Evolutionary conservation across 2,329 filamentous ascomycete genomes (phyloP).

Genomic region (Sphaerulina vaccinii): DNA sequence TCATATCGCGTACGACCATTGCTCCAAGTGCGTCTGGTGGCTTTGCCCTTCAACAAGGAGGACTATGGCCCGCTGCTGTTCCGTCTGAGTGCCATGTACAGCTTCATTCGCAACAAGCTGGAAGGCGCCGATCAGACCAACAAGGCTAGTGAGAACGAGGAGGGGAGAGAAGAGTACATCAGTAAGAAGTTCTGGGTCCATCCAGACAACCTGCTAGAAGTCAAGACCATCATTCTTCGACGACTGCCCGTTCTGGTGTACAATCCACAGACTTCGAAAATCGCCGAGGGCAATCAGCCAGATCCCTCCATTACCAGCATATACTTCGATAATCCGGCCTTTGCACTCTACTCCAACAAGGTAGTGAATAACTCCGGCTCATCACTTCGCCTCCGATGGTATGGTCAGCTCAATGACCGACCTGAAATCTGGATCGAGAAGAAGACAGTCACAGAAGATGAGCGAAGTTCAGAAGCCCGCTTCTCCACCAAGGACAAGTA

Average conservation of each 20-base stretch:
- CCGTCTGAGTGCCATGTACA: slow-evolving; percentile 90
- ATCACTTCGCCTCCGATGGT: slow-evolving; percentile 87
- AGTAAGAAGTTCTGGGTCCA: slow-evolving; percentile 75
- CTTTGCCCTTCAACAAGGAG: slow-evolving; percentile 91
- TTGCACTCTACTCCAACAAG: slow-evolving; percentile 83
- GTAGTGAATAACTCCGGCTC: slow-evolving; percentile 74
- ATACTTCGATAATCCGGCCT: slow-evolving; percentile 88
- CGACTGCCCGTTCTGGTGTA: slow-evolving; percentile 89
- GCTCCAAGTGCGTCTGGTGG: slow-evolving; percentile 84
- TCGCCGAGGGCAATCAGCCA: slow-evolving; percentile 70
- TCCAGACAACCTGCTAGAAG: slow-evolving; percentile 89
- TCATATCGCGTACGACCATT: slow-evolving; percentile 87
- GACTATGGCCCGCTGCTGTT: slow-evolving; percentile 88
- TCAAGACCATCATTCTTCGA: slow-evolving; percentile 92
- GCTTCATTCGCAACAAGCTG: slow-evolving; percentile 81
- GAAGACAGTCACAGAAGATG: slow-evolving; percentile 76
- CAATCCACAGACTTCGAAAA: slow-evolving; percentile 80
- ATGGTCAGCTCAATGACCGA: slow-evolving; percentile 74
- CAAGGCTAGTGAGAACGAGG: slow-evolving; percentile 23
- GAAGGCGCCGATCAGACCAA: slow-evolving; percentile 50
- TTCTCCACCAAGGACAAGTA: slow-evolving; percentile 94
- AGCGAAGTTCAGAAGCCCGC: slow-evolving; percentile 73
- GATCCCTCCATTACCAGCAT: slow-evolving; percentile 93
- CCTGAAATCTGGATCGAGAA: slow-evolving; percentile 85
- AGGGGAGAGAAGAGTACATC: slow-evolving; percentile 33